Evolutionary conservation across 75 land plant genomes (phyloP), one percentile per base, ranked within the genome.

Genomic region (Pinus tabuliformis): DNA sequence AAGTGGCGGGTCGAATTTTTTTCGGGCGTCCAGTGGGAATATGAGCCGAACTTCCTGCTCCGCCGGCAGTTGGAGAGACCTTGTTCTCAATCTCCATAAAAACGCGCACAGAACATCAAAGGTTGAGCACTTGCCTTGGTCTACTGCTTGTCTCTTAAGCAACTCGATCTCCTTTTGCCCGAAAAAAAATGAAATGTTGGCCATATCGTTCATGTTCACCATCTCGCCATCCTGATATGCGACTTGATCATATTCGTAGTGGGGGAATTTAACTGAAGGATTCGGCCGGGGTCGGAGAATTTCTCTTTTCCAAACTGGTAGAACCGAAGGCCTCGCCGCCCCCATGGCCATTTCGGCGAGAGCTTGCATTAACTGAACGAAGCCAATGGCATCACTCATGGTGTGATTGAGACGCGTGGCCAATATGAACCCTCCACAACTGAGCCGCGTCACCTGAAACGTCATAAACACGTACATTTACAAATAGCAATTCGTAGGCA

Each of bases 311-410:
- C 30, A 30, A 30, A 30, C 30, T 1, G 30, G 30, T 30, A 30
- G 30, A 30, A 30, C 30, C 30, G 30, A 30, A 30, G 30, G 30
- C 30, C 30, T 30, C 30, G 30, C 30, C 30, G 30, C 30, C 30
- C 30, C 30, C 30, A 1, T 30, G 1, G 30, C 30, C 30, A 30
- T 30, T 73, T 90, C 89, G 26, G 72, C 82, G 13, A 85, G 52
- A 26, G 89, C 92, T 13, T 4, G 28, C 78, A 90, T 72, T 85
- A 90, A 87, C 49, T 90, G 92, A 2, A 78, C 79, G 12, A 87
- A 22, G 7, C 89, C 89, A 2, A 78, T 42, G 0, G 79, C 92
- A 36, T 90, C 92, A 28, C 74, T 11, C 85, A 87, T 83, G 60
- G 77, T 70, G 75, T 90, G 92, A 77, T 84, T 84, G 24, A 81